Conservation (phyloP, 208 protist species). For the Wallacemonas collosoma region DNA sequence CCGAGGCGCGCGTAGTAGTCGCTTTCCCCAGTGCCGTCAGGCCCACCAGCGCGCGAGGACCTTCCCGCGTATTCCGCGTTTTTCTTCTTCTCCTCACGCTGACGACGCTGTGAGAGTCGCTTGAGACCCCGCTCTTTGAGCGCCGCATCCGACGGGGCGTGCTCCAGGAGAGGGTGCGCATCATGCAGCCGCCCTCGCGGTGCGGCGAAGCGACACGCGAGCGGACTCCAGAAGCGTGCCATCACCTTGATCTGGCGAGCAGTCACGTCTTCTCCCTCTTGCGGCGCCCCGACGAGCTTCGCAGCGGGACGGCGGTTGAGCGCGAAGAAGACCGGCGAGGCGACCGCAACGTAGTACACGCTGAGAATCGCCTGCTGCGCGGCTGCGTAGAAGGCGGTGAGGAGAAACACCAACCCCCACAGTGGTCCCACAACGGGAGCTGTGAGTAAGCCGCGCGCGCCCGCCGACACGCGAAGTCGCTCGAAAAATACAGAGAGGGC, state of each 20-base stretch:
- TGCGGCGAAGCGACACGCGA: constrained; percentile 49
- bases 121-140: constrained; percentile 52
- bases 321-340: constrained; percentile 44
- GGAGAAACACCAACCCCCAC: constrained; percentile 65
- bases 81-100: constrained; percentile 20
- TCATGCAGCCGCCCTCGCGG: constrained; percentile 24
- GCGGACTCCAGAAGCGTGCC: constrained; percentile 37
- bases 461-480: constrained; percentile 32
- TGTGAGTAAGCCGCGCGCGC: constrained; percentile 25
- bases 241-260: constrained; percentile 7
- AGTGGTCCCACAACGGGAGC: constrained; percentile 49
- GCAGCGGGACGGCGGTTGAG: constrained; percentile 31
- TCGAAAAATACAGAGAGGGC: constrained; percentile 66
- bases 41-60: constrained; percentile 6
- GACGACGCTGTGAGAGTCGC: constrained; percentile 34
- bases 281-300: constrained; percentile 13
- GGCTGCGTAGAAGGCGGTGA: constrained; percentile 65
- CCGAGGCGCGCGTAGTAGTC: constrained; percentile 85
- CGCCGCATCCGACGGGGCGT: constrained; percentile 24
- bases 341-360: constrained; percentile 43
- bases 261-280: neutral
- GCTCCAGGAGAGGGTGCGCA: constrained; percentile 40
- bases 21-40: constrained; percentile 25
- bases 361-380: constrained; percentile 67
- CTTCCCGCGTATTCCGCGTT: constrained; percentile 32